phyloP scores from a whole-genome alignment of 1,139 yeast genomes.

The Protomyces inundatus region DNA sequence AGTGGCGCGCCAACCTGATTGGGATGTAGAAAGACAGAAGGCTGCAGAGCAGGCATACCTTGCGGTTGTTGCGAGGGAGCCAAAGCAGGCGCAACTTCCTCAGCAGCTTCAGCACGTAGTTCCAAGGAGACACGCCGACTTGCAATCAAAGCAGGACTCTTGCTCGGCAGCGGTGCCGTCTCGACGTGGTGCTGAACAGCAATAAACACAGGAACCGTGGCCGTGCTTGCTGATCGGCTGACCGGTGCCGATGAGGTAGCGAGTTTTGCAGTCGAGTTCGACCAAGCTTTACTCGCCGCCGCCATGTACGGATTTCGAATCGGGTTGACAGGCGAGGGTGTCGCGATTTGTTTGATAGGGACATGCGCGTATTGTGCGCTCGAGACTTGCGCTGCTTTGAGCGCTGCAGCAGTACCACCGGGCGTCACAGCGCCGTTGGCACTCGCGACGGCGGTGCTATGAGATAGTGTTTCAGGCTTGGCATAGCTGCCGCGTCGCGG shows the following conservation, averaged over 20 bases:
- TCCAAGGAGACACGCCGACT: background rate
- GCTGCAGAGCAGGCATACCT: background rate
- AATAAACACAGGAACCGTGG: background rate
- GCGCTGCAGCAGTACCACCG: conserved; percentile 11
- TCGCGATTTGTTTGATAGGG: background rate
- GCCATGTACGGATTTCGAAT: conserved; percentile 8
- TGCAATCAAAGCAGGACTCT: background rate
- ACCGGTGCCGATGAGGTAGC: background rate
- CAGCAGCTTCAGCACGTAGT: background rate
- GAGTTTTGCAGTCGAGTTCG: conserved; percentile 16
- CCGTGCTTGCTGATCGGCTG: background rate
- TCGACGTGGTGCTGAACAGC: background rate
- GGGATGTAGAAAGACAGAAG: background rate
- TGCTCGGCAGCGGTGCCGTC: background rate
- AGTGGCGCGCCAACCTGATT: background rate
- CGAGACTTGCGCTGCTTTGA: conserved; percentile 20
- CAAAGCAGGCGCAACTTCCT: background rate
- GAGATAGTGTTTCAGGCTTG: background rate
- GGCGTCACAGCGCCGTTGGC: background rate
- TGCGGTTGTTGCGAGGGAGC: background rate
- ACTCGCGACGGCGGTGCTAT: no score
- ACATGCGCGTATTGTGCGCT: conserved; percentile 3
- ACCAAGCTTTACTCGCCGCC: conserved; percentile 24
- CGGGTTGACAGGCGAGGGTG: background rate
- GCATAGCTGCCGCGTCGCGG: background rate